Conservation (phyloP, 1,284 basidiomycete species). For the Ustilago cynodontis region DNA sequence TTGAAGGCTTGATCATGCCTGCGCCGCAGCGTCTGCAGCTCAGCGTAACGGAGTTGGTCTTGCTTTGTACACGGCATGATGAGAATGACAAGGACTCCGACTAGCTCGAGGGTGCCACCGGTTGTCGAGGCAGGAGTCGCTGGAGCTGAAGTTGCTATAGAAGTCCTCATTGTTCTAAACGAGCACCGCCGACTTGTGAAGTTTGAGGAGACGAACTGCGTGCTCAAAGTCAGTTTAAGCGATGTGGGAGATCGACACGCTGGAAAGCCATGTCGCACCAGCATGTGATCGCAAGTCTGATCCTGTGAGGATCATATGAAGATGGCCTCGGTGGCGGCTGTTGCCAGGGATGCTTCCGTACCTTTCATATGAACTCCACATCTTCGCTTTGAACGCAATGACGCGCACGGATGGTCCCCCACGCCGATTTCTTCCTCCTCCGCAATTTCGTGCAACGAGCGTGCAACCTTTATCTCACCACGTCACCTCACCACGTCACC, state of each 20-base stretch:
- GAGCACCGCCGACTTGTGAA: not conserved
- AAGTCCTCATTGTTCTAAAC: not conserved
- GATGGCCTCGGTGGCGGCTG: too few species aligned
- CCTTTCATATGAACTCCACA: not conserved
- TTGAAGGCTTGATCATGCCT: slow-evolving; percentile 20
- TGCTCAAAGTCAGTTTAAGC: not conserved
- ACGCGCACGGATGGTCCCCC: slow-evolving; percentile 12
- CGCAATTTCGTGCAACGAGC: not conserved
- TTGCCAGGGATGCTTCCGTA: not conserved
- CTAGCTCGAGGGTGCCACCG: not conserved
- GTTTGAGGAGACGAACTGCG: not conserved
- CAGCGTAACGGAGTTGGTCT: slow-evolving; percentile 11
- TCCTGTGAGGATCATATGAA: too few species aligned
- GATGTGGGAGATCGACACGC: not conserved
- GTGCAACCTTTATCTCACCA: not conserved
- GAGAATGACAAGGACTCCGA: slow-evolving; percentile 20
- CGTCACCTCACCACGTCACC: not conserved
- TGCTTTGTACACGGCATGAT: slow-evolving; percentile 4
- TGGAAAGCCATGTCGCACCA: too few species aligned
- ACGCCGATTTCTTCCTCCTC: slow-evolving; percentile 9
- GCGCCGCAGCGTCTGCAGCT: slow-evolving; percentile 19
- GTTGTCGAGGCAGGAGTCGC: not conserved
- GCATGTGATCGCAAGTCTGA: too few species aligned
- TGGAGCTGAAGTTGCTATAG: not conserved
- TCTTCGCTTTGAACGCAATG: not conserved